A percentile compares a stretch with the other conserved stretches of the same genome.
Evolutionary conservation across 2,329 filamentous ascomycete genomes (phyloP).

Genomic region (Nakataea oryzae): DNA sequence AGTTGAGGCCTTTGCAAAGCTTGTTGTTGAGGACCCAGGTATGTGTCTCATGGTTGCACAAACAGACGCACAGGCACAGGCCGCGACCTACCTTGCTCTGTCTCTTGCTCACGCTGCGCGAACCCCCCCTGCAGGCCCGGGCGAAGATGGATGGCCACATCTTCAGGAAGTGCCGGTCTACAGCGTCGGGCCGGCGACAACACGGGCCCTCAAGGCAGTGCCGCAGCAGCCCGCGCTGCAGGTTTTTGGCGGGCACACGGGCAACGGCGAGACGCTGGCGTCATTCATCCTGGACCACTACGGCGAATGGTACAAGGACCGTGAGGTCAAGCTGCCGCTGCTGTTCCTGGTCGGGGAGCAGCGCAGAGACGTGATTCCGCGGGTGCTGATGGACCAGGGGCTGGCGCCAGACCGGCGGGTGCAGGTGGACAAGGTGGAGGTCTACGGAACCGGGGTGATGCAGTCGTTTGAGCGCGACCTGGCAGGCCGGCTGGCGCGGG

Average conservation of each 20-base stretch:
- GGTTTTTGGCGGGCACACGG: constrained; percentile 71
- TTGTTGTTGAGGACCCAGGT: constrained; percentile 45
- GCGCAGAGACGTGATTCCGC: constrained; percentile 81
- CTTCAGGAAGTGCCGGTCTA: constrained; percentile 54
- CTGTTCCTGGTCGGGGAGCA: constrained; percentile 89
- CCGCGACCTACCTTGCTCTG: constrained; percentile 3
- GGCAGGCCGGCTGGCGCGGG: constrained; percentile 27
- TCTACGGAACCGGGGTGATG: constrained; percentile 83
- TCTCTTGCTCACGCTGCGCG: constrained; percentile 7
- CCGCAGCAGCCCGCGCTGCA: constrained; percentile 38
- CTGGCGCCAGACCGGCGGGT: constrained; percentile 44
- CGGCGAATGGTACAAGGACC: constrained; percentile 34
- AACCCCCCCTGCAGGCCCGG: constrained; percentile 9
- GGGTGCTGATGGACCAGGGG: constrained; percentile 52
- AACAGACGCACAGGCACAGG: constrained; percentile 8
- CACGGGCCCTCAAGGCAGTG: constrained; percentile 56
- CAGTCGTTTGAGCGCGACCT: constrained; percentile 66
- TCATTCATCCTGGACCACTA: constrained; percentile 74
- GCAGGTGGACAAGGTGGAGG: constrained; percentile 64
- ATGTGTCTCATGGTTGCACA: constrained; percentile 9
- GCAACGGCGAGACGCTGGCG: constrained; percentile 74
- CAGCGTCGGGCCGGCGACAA: constrained; percentile 72
- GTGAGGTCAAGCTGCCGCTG: constrained; percentile 45
- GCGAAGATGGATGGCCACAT: constrained; percentile 33
- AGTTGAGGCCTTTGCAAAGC: constrained; percentile 62